phyloP scores from a whole-genome alignment of 1,284 basidiomycete species.

The Papiliotrema terrestris region DNA sequence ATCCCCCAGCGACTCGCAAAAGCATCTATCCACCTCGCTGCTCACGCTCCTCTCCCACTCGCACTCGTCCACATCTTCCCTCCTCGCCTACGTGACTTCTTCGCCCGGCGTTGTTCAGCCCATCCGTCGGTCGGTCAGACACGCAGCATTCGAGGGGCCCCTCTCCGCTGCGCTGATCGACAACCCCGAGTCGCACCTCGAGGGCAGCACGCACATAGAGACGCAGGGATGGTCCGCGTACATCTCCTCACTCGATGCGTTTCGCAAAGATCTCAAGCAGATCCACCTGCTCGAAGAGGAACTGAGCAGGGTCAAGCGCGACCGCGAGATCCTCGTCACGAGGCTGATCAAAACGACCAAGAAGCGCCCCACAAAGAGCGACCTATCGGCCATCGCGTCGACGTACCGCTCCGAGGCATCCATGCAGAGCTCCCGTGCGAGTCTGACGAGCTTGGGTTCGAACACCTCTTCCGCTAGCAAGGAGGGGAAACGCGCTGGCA shows the following conservation, averaged over 20 bases:
- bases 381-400: conserved; percentile 39
- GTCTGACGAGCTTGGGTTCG: conserved; percentile 26
- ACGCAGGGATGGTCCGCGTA: conserved; percentile 47
- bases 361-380: conserved; percentile 42
- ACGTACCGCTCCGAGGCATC: conserved; percentile 13
- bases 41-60: conserved; percentile 48
- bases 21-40: conserved; percentile 42
- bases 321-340: conserved; percentile 48
- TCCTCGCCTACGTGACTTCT: conserved; percentile 49
- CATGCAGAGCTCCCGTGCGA: conserved; percentile 27
- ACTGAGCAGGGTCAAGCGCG: conserved; percentile 45
- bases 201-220: conserved; percentile 15
- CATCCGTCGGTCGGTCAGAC: conserved; percentile 43
- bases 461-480: conserved; percentile 35
- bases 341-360: conserved; percentile 49
- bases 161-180: conserved; percentile 30
- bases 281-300: conserved; percentile 50
- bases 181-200: conserved; percentile 7
- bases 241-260: conserved; percentile 41
- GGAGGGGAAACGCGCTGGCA: conserved; percentile 41
- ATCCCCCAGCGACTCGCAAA: conserved; percentile 44
- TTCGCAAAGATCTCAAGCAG: conserved; percentile 48
- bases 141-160: conserved; percentile 49
- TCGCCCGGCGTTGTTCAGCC: conserved; percentile 46
- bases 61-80: conserved; percentile 48